Base-by-base conservation (phyloP, 257 asterid genomes). In the Ligustrum vulgare region DNA sequence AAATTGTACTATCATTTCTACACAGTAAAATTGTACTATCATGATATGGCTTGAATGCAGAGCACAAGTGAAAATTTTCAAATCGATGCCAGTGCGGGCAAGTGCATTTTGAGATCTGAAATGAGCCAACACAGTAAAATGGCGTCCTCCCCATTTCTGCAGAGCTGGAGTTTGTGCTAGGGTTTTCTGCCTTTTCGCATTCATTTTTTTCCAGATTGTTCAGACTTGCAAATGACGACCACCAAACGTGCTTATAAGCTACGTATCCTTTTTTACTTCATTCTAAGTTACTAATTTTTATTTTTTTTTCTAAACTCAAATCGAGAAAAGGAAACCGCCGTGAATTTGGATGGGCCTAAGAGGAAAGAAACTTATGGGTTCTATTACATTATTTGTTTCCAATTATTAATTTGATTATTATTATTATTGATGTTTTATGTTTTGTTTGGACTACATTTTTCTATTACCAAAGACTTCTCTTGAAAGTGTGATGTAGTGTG, bases 191-290 rank as follows among this genome's bases (percentile, higher is more conserved):
- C 76, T 13, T 63, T 76, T 81, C 39, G 83, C 34, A 23, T 13
- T 80, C 15, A 7, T 37, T 37, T 22, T 60, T 36, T 62, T 20
- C 41, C 56, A 76, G 81, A 70, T 60, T 60, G 83, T 82, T 80
- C 47, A n/a, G 86, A 82, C 67, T 60, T 60, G 32, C 34, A 23
- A 75, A 88, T 86, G 90, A 75, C 92, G 86, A 85, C 94, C 47
- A 88, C 97, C 87, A 94, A 94, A 83, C 99, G 98, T 75, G 98
- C 97, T 83, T 94, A 94, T 74, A 94, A 94, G 97, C 93, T 94
- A 79, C 99, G 98, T 94, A 94, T 94, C 98, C 98, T 91, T 89
- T 64, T 70, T 69, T 15, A 18, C 28, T 22, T 62, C 47, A 39
- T 18, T 66, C 56, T 34, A 33, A 9, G 60, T 62, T 16, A 45